Conservation (phyloP, 805 yeast genomes). For the Saturnispora halmiae region DNA sequence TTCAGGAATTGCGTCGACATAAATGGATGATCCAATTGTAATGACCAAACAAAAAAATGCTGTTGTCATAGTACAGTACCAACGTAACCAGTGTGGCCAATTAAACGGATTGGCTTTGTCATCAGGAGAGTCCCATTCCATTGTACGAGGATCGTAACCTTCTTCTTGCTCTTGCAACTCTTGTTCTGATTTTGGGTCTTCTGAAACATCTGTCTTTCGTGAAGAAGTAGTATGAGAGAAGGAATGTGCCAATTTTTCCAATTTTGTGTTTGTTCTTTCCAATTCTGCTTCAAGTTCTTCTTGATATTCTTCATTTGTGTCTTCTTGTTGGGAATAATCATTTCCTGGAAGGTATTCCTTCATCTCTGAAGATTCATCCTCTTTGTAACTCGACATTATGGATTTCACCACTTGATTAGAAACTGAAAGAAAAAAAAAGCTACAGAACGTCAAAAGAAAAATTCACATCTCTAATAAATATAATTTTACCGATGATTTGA, state of each 20-base stretch:
- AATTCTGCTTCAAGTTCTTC: slow-evolving; percentile 21
- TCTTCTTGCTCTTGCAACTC: slow-evolving; percentile 10
- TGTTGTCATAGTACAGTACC: slow-evolving; percentile 57
- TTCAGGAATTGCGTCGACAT: slow-evolving; percentile 54
- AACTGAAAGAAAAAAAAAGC: no score
- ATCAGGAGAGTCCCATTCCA: slow-evolving; percentile 51
- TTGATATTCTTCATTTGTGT: slow-evolving; percentile 14
- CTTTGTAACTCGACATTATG: not conserved
- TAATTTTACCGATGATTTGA: no score
- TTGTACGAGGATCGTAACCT: slow-evolving; percentile 31
- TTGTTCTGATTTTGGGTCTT: slow-evolving; percentile 21
- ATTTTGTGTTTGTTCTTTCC: slow-evolving; percentile 16
- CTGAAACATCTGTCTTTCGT: slow-evolving; percentile 10
- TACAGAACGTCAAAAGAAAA: no score
- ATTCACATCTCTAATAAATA: no score
- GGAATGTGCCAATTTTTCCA: slow-evolving; percentile 17
- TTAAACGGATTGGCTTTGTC: slow-evolving; percentile 61
- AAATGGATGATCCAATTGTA: slow-evolving; percentile 68
- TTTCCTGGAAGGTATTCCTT: not conserved
- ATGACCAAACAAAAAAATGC: slow-evolving; percentile 60
- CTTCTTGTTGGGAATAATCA: not conserved
- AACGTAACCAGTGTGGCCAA: slow-evolving; percentile 56
- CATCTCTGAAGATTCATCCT: not conserved
- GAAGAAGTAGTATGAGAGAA: slow-evolving; percentile 12
- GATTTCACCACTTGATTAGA: no score